Evolutionary conservation across 805 yeast genomes (phyloP).

Genomic region (Jamesozyma gamospora): DNA sequence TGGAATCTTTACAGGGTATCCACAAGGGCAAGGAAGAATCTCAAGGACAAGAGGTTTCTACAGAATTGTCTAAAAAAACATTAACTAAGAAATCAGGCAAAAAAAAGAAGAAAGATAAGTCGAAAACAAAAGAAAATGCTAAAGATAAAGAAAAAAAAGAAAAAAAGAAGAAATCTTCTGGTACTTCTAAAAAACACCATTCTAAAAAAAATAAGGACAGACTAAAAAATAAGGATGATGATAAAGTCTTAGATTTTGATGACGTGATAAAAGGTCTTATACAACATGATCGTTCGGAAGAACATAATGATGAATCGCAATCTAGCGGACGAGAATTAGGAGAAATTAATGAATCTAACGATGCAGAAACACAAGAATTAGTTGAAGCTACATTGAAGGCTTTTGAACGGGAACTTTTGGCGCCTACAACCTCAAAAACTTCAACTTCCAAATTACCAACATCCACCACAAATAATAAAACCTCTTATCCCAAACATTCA

Average conservation of each 20-base stretch:
- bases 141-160: slow-evolving; percentile 7
- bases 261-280: slow-evolving; percentile 26
- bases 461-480: no score
- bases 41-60: slow-evolving; percentile 3
- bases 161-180: slow-evolving; percentile 1
- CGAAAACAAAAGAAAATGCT: slow-evolving; percentile 11
- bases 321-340: not conserved
- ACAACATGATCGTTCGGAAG: slow-evolving; percentile 12
- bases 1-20: slow-evolving; percentile 19
- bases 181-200: not conserved
- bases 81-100: slow-evolving; percentile 10
- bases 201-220: slow-evolving; percentile 6
- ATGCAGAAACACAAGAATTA: slow-evolving; percentile 26
- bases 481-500: no score
- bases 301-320: not conserved
- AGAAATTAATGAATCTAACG: slow-evolving; percentile 6
- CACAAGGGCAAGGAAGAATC: slow-evolving; percentile 8
- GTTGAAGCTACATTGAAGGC: slow-evolving; percentile 29
- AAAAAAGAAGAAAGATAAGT: slow-evolving; percentile 15
- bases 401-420: slow-evolving; percentile 24
- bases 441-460: slow-evolving; percentile 4
- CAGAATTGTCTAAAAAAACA: slow-evolving; percentile 3
- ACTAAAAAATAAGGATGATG: slow-evolving; percentile 1
- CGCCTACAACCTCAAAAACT: slow-evolving; percentile 7
- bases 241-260: slow-evolving; percentile 17